phyloP scores from a whole-genome alignment of 2,329 filamentous ascomycete species.

The Aspergillus sp. region DNA sequence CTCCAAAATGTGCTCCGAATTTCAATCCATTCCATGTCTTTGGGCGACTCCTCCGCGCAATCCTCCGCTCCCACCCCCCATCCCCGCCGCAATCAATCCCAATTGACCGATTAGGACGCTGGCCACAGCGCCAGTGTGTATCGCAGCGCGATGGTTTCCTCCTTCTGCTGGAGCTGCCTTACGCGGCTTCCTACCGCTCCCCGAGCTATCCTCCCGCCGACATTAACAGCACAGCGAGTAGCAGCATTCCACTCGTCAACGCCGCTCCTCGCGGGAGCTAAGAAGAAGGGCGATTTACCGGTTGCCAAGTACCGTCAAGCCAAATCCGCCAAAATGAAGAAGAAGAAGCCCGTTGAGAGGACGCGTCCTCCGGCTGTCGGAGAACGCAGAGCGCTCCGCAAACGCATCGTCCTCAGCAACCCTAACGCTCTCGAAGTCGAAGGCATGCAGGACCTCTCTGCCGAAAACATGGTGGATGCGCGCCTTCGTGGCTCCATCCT shows the following conservation, averaged over 20 bases:
- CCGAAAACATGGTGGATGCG: slow-evolving; percentile 56
- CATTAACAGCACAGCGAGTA: slow-evolving; percentile 48
- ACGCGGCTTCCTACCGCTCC: slow-evolving; percentile 49
- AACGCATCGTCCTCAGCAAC: slow-evolving; percentile 89
- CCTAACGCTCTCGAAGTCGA: slow-evolving; percentile 82
- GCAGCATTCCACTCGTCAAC: slow-evolving; percentile 53
- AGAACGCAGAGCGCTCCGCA: slow-evolving; percentile 83
- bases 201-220: slow-evolving; percentile 39
- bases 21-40: slow-evolving; percentile 20
- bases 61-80: slow-evolving; percentile 16
- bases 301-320: slow-evolving; percentile 40
- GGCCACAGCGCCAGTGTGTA: slow-evolving; percentile 35
- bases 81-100: slow-evolving; percentile 19
- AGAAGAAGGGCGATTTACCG: slow-evolving; percentile 43
- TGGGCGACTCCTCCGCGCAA: slow-evolving; percentile 24
- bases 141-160: slow-evolving; percentile 55
- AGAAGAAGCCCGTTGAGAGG: slow-evolving; percentile 44
- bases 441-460: slow-evolving; percentile 64
- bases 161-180: slow-evolving; percentile 62
- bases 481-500: slow-evolving; percentile 67
- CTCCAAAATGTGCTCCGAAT: slow-evolving; percentile 29
- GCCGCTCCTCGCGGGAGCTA: slow-evolving; percentile 45
- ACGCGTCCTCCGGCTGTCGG: slow-evolving; percentile 67
- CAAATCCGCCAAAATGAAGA: slow-evolving; percentile 48
- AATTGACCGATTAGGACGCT: slow-evolving; percentile 31